A percentile compares a stretch with the other conserved stretches of the same genome.
Conservation (phyloP, 139 green algal genomes). For the Haematococcus lacustris region DNA sequence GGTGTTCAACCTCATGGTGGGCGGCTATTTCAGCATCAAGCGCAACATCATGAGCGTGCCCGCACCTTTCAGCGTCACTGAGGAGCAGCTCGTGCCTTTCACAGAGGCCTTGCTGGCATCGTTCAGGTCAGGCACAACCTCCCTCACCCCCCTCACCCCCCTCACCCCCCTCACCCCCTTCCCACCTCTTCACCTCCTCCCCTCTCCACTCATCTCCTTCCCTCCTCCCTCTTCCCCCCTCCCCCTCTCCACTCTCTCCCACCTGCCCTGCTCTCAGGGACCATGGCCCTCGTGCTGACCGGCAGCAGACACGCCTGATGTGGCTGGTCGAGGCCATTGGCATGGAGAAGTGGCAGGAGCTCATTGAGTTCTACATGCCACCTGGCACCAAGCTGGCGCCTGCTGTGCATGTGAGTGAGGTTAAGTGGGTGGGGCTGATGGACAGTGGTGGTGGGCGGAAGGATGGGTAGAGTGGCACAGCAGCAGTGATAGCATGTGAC, state of each 20-base stretch:
- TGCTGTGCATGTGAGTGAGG: conserved; percentile 40
- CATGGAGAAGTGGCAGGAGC: conserved; percentile 64
- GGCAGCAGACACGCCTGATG: conserved; percentile 92
- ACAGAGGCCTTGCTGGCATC: conserved; percentile 67
- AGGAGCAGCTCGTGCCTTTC: conserved; percentile 69
- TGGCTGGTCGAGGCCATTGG: conserved; percentile 87
- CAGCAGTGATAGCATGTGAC: background rate
- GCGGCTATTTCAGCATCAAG: conserved; percentile 89
- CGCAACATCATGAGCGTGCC: conserved; percentile 85
- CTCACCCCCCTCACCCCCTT: background rate
- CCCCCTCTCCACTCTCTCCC: background rate
- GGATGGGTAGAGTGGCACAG: background rate
- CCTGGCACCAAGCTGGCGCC: conserved; percentile 19
- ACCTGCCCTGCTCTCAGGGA: conserved; percentile 56
- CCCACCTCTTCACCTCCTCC: background rate
- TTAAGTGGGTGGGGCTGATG: background rate
- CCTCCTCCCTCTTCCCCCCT: background rate
- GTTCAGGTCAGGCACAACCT: conserved; percentile 43
- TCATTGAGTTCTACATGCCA: conserved; percentile 64
- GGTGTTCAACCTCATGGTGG: conserved; percentile 40
- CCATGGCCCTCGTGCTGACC: conserved; percentile 71
- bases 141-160: background rate
- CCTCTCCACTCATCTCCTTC: conserved; percentile 18
- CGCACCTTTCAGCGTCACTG: conserved; percentile 71
- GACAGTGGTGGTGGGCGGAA: background rate